Evolutionary conservation across 805 yeast species (phyloP), one percentile per base, ranked within the genome.

Genomic region (Sugiyamaella qingdaonensis): DNA sequence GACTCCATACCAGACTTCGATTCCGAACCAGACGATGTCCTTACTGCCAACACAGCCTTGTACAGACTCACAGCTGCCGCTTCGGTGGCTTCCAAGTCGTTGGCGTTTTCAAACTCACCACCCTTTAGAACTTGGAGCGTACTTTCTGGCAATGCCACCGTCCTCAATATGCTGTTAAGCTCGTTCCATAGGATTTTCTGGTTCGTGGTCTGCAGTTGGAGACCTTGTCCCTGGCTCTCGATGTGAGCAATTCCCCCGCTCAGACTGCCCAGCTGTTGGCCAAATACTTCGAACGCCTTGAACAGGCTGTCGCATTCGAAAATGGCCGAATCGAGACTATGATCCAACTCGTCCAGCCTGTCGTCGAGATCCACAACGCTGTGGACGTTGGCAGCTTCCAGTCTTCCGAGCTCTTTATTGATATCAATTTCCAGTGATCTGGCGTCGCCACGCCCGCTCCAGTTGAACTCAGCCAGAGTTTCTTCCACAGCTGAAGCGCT

Each of bases 201-300:
- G 69, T 91, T 91, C 43, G 88, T 82, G 4, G 92, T 81, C 59
- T 84, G 84, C 5, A 91, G 85, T 68, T 91, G 97, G 14, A 89
- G 68, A 47, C 96, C 96, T 61, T 85, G 81, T 2, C 91, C 83
- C 64, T 85, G 86, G 34, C 75, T 74, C 63, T 89, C 96, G 41
- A 90, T 82, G 49, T 77, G 79, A 45, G 79, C 78, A 48, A 91
- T 81, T 55, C 86, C 92, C 2, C 81, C 81, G 11, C 83, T 78
- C 35, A 88, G 79, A 2, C 83, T 77, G 11, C 82, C 76, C 47
- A 85, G 68, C 56, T 84, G 87, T 58, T 84, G 82, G 13, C 80
- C 74, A 58, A 82, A 82, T 32, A 78, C 70, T 2, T 81, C 77
- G 51, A 85, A 67, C 13, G 77, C 67, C 1, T 83, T 80, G 50